Evolutionary conservation across 1,139 yeast genomes (phyloP), one percentile per base, ranked within the genome.

Genomic region (Scheffersomyces illinoinensis): DNA sequence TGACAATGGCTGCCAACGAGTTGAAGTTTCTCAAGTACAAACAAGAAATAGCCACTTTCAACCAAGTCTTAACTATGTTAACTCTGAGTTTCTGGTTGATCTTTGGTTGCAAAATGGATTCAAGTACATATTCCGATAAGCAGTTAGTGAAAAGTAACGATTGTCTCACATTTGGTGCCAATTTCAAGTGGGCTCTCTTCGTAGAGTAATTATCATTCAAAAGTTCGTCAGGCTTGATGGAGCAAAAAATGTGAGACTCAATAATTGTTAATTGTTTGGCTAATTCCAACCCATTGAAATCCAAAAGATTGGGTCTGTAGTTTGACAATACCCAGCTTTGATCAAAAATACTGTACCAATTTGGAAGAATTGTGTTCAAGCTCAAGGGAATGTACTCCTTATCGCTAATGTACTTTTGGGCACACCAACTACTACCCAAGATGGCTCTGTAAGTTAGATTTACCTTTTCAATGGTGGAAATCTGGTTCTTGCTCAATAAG

Each of bases 241-340:
- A 73, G 63, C 91, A 79, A 71, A 90, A 91, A 54, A 93, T 82
- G 54, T 81, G 83, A 7, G 91, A 87, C 73, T 93, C 97, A 66
- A 93, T 85, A 49, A 91, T 75, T 0, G 97, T 91, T 61, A 93
- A 77, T 70, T 93, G 98, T 68, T 89, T 89, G 2, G 98, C 97
- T 54, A 91, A 76, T 67, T 92, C 97, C 61, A 88, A 77, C 0
- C 96, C 89, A 68, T 91, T 92, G 66, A 89, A 83, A 62, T 90
- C 95, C 26, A 88, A 76, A 49, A 90, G 71, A 66, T 85, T 83
- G 50, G 89, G 84, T 59, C 83, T 68, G 62, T 80, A 80, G 62
- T 77, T 79, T 0, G 84, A 76, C 56, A 81, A 71, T 0, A 78
- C 82, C 84, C 84, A 80, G 59, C 75, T 77, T 64, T 79, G 83